Conservation (phyloP, 2,329 filamentous ascomycete genomes). For the Rutstroemia sp. region DNA sequence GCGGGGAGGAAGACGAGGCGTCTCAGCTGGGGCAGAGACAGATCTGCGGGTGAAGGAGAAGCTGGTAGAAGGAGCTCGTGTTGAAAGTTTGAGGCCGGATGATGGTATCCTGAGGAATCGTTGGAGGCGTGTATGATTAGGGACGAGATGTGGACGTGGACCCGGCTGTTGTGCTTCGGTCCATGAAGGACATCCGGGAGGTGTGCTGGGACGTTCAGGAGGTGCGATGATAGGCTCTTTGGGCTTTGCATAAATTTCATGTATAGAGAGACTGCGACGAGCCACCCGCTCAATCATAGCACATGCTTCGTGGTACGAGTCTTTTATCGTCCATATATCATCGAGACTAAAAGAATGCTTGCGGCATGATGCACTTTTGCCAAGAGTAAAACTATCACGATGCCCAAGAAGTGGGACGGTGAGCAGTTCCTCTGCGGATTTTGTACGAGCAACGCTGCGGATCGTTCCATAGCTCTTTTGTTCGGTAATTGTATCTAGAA, state of each 20-base stretch:
- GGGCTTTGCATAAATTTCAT: conserved; percentile 28
- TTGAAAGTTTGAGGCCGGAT: conserved; percentile 8
- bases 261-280: conserved; percentile 13
- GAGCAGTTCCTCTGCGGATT: conserved; percentile 22
- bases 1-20: conserved; percentile 8
- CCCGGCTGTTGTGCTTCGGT: conserved; percentile 22
- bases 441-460: conserved; percentile 12
- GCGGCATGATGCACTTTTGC: conserved; percentile 23
- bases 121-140: conserved; percentile 15
- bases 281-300: conserved; percentile 18
- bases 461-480: conserved; percentile 32
- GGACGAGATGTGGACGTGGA: neutral
- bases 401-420: conserved; percentile 24
- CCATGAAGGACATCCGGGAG: conserved; percentile 30
- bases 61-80: conserved; percentile 4
- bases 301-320: conserved; percentile 26
- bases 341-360: conserved; percentile 31
- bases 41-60: conserved; percentile 1
- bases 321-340: conserved; percentile 28
- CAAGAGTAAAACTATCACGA: conserved; percentile 23
- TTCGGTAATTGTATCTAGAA: conserved; percentile 35
- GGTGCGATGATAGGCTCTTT: conserved; percentile 25
- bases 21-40: conserved; percentile 1
- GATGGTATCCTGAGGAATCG: conserved; percentile 18
- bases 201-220: conserved; percentile 24